These are phyloP conservation scores for Candida nanaspora DNA, from an alignment of 805 yeast species.

Conservation along the genomic window DNA sequence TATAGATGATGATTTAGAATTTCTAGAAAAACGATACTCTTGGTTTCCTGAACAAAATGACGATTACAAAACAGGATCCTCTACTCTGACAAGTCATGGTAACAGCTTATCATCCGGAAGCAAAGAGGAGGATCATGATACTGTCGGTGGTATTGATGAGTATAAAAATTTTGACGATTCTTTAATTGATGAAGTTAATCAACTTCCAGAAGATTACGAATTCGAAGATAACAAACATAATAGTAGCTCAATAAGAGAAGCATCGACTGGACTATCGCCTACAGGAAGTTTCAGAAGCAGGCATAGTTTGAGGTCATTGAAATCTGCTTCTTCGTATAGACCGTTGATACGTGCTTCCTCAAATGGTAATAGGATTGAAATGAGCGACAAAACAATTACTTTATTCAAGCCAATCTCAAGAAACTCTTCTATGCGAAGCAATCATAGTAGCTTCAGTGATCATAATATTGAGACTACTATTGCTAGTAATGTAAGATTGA, in stretches of 20 bases:
- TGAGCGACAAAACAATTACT: slow-evolving; percentile 23
- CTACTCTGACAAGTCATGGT: neutral
- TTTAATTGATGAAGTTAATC: slow-evolving; percentile 28
- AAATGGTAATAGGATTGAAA: slow-evolving; percentile 12
- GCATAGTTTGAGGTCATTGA: neutral
- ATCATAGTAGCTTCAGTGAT: neutral
- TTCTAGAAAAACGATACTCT: slow-evolving; percentile 16
- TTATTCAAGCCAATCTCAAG: slow-evolving; percentile 16
- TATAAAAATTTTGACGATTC: slow-evolving; percentile 15
- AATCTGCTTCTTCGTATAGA: slow-evolving; percentile 1
- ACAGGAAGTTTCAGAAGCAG: neutral
- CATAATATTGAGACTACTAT: neutral
- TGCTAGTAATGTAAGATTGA: neutral
- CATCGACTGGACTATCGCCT: neutral
- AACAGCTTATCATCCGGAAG: neutral
- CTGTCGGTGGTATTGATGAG: slow-evolving; percentile 1
- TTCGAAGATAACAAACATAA: slow-evolving; percentile 8
- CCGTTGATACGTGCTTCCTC: neutral
- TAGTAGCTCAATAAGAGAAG: neutral
- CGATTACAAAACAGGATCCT: neutral
- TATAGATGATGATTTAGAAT: slow-evolving; percentile 13
- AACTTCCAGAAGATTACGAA: slow-evolving; percentile 29
- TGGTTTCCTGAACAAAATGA: slow-evolving; percentile 21
- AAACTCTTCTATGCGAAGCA: neutral
- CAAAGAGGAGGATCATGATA: too few relatives aligned